Base-by-base conservation (phyloP, 352 stramenopile species). In the Globisporangium middletonii region DNA sequence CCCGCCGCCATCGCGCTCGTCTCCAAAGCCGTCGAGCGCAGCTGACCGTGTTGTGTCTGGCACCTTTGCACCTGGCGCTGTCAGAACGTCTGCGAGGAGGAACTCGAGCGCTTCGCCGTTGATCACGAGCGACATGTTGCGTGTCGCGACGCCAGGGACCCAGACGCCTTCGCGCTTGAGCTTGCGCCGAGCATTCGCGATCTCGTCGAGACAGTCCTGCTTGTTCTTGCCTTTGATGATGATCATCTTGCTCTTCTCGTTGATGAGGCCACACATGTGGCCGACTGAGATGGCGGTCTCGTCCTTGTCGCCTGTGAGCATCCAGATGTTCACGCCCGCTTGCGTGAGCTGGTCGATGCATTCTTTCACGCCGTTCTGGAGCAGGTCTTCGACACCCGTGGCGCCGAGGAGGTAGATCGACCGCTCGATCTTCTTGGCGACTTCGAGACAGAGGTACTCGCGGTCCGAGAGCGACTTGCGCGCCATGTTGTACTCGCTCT, bases 261-360 rank as follows among this genome's bases (percentile, higher is more conserved):
- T 57, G n/a, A 90, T 87, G 16, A 99, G 86, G 5, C 93, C 92
- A 30, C 96, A 99, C 59, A 97, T 97, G 53, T 98, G 96, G 5
- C 88, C 97, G 23, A 99, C 99, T 15, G 99, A 98, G 54, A 99
- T 98, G 2, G 97, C 97, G 3, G 97, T 99, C 68, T 99, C 97
- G 50, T 98, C 86, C 67, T 99, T 99, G 65, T 99, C 97, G 15
- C 97, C 97, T 18, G 97, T 99, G 7, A 99, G 84, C 67, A 99
- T 98, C 97, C 97, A 99, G 26, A 99, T 88, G 62, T 99, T 99
- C 44, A 99, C 98, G 0, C 96, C 96, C 38, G 96, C 97, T 18
- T 97, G 88, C 13, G 75, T 89, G 4, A 99, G 75, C 18, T 96
- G 95, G 6, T 95, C 75, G 66, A 99, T 98, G 35, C 94, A 98